A percentile compares a stretch with the other conserved stretches of the same genome.
Conservation (phyloP, 1,284 basidiomycete species). For the Tetrapyrgos nigripes region DNA sequence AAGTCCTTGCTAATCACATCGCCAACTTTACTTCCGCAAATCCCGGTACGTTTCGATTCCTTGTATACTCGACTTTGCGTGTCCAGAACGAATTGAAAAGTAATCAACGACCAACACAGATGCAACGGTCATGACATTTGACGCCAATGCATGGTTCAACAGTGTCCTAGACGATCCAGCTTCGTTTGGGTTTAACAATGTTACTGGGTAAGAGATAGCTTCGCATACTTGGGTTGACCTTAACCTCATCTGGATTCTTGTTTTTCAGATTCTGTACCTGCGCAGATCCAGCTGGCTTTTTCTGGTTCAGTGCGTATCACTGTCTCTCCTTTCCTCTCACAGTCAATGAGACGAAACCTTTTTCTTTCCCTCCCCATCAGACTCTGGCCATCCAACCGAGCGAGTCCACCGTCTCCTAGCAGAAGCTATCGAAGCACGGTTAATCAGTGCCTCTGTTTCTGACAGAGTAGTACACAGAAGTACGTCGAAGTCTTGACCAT, state of each 20-base stretch:
- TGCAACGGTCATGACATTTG: slow-evolving; percentile 52
- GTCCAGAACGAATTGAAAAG: neutral
- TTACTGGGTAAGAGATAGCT: slow-evolving; percentile 46
- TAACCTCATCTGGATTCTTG: too few relatives aligned
- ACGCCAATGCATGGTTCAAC: slow-evolving; percentile 57
- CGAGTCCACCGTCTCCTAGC: slow-evolving; percentile 54
- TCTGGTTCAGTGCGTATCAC: slow-evolving; percentile 57
- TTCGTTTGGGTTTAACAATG: slow-evolving; percentile 53
- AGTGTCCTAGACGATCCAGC: slow-evolving; percentile 47
- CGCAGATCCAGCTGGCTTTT: slow-evolving; percentile 48
- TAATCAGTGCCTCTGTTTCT: slow-evolving; percentile 22
- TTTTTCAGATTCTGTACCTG: slow-evolving; percentile 56
- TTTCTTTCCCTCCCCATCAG: slow-evolving; percentile 24
- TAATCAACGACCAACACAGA: slow-evolving; percentile 24
- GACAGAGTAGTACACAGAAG: too few relatives aligned
- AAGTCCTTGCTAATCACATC: slow-evolving; percentile 42
- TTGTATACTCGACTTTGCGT: too few relatives aligned
- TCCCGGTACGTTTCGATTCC: slow-evolving; percentile 27
- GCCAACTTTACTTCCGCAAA: slow-evolving; percentile 42
- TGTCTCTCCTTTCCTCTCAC: too few relatives aligned
- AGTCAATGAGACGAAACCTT: too few relatives aligned
- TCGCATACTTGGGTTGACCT: neutral
- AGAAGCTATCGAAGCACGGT: slow-evolving; percentile 44
- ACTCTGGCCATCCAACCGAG: slow-evolving; percentile 57
- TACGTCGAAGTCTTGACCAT: too few relatives aligned